Conservation (phyloP, 192 early-diverging fungal species). For the Backusella psychrophila region DNA sequence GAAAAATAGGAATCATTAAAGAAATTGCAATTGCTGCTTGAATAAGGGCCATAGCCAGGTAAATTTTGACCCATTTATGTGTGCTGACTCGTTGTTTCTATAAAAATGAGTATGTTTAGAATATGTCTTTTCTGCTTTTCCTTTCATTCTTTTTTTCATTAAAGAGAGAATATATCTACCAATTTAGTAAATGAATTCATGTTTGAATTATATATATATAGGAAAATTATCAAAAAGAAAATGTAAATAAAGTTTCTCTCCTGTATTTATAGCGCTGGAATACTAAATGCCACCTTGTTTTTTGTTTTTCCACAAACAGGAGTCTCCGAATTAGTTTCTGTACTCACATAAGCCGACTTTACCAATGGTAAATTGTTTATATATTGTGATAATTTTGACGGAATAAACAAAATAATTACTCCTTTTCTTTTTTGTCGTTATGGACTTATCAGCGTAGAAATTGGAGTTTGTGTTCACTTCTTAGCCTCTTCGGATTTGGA, state of each 20-base stretch:
- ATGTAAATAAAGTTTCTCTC: neutral
- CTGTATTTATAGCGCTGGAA: neutral
- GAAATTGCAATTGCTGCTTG: neutral
- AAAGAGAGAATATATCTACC: neutral
- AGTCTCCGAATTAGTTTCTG: neutral
- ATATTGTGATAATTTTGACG: neutral
- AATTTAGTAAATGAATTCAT: neutral
- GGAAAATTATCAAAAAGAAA: neutral
- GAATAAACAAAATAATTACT: neutral
- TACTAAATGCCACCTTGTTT: neutral
- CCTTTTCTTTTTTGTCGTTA: neutral
- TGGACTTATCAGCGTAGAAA: neutral
- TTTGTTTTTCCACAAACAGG: neutral
- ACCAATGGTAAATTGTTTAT: neutral
- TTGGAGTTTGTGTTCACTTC: neutral
- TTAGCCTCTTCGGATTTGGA: neutral
- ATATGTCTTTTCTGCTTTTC: neutral
- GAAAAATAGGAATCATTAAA: neutral
- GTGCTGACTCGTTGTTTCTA: neutral
- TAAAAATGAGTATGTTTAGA: neutral
- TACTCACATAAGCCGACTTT: neutral
- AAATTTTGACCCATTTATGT: neutral
- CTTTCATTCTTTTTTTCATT: neutral
- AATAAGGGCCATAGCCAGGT: neutral
- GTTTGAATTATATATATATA: neutral